Evolutionary conservation across 345 rosid species (phyloP).

Genomic region (Capsella bursapastoris): DNA sequence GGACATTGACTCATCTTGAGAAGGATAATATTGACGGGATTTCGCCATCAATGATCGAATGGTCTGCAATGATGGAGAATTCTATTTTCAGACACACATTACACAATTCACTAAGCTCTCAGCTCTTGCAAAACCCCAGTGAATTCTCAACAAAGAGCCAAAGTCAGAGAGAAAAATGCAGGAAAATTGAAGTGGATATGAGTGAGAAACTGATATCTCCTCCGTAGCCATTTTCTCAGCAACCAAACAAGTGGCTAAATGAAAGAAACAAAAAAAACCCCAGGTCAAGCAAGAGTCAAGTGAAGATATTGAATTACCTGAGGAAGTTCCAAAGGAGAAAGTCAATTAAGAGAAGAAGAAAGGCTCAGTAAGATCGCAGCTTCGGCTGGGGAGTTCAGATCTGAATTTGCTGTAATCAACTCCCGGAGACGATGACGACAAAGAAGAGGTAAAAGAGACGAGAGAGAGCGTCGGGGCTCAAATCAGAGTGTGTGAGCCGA

Average conservation of each 20-base stretch:
- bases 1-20: slow-evolving; percentile 59
- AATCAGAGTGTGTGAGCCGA: slow-evolving; percentile 29
- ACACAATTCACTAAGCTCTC: neutral
- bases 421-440: slow-evolving; percentile 34
- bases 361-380: neutral
- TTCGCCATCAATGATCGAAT: slow-evolving; percentile 60
- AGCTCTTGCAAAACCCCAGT: neutral
- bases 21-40: slow-evolving; percentile 61
- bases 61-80: slow-evolving; percentile 16
- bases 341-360: neutral
- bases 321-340: slow-evolving; percentile 18
- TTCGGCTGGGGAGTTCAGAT: slow-evolving; percentile 42
- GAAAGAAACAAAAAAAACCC: neutral
- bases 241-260: slow-evolving; percentile 4
- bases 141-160: slow-evolving; percentile 2
- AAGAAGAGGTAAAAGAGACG: slow-evolving; percentile 10
- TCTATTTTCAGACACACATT: slow-evolving; percentile 18
- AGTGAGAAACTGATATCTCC: neutral
- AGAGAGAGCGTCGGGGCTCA: slow-evolving; percentile 20
- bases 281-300: slow-evolving; percentile 35
- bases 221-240: slow-evolving; percentile 21
- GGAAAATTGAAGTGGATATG: slow-evolving; percentile 4
- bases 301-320: slow-evolving; percentile 36
- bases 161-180: slow-evolving; percentile 20
- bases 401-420: slow-evolving; percentile 37